Evolutionary conservation across 139 green algal genomes (phyloP).

Genomic region (Yamagishiella unicocca): DNA sequence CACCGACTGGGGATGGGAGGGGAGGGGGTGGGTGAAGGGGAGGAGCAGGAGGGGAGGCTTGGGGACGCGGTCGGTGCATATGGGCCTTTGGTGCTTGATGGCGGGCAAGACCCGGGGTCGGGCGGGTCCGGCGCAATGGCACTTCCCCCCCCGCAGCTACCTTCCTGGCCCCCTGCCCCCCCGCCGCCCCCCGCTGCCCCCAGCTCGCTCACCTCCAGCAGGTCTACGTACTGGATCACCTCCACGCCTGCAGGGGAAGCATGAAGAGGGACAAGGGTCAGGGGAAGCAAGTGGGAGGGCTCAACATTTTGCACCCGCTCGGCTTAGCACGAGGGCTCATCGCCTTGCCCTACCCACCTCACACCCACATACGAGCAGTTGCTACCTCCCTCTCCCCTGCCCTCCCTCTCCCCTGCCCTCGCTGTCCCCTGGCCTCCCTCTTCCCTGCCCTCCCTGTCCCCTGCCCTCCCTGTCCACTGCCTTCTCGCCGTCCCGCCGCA

Average conservation of each 20-base stretch:
- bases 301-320: too few species aligned
- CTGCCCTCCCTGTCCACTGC: neutral
- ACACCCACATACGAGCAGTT: too few species aligned
- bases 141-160: neutral
- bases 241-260: neutral
- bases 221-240: conserved; percentile 4
- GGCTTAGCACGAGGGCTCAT: too few species aligned
- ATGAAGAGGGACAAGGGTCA: neutral
- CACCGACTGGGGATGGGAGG: neutral
- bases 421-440: too few species aligned
- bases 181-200: neutral
- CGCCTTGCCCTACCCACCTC: too few species aligned
- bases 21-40: neutral
- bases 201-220: neutral
- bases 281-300: neutral
- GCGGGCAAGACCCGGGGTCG: too few species aligned
- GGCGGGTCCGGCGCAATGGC: too few species aligned
- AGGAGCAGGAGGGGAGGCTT: neutral
- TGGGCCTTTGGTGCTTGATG: too few species aligned
- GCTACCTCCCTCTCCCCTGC: too few species aligned
- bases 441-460: neutral
- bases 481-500: neutral
- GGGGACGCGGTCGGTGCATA: too few species aligned
- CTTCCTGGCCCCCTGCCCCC: neutral
- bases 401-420: too few species aligned